Evolutionary conservation across 805 yeast species (phyloP).

Genomic region (Kluyveromyces aestuarii): DNA sequence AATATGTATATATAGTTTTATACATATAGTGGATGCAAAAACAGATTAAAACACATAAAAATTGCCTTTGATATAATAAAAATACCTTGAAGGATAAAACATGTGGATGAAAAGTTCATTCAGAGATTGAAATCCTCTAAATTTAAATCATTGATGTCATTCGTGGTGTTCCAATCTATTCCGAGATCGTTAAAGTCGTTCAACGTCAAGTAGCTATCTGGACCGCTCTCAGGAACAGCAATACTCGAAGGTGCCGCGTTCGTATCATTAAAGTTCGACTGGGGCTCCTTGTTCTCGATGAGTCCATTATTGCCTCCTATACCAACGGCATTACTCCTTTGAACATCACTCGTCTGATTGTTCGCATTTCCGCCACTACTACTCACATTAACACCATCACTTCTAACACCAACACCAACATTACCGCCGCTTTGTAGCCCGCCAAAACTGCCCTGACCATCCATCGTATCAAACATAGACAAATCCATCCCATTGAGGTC

Average conservation of each 20-base stretch:
- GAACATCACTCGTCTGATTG: background rate
- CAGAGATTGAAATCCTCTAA: constrained; percentile 20
- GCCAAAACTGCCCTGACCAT: constrained; percentile 21
- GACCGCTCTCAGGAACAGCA: background rate
- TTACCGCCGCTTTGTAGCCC: constrained; percentile 2
- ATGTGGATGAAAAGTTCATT: background rate
- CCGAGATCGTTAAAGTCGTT: constrained; percentile 29
- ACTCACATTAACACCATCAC: constrained; percentile 1
- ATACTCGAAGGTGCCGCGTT: background rate
- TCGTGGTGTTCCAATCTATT: constrained; percentile 26
- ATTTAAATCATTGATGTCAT: constrained; percentile 24
- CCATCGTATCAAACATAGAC: constrained; percentile 25
- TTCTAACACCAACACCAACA: constrained; percentile 1
- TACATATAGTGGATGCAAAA: too few relatives aligned
- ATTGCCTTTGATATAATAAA: too few relatives aligned
- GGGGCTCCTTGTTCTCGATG: constrained; percentile 2
- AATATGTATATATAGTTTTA: background rate
- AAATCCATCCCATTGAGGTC: constrained; percentile 24
- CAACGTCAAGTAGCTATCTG: constrained; percentile 27
- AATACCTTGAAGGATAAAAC: too few relatives aligned
- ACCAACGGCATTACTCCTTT: background rate
- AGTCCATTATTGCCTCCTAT: constrained; percentile 1
- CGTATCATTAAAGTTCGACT: constrained; percentile 10
- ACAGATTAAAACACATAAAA: too few relatives aligned
- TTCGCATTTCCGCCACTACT: background rate